These are phyloP conservation scores for Pseudophaeomoniella oleicola DNA, from an alignment of 2,329 filamentous ascomycete species.

Conservation along the genomic window DNA sequence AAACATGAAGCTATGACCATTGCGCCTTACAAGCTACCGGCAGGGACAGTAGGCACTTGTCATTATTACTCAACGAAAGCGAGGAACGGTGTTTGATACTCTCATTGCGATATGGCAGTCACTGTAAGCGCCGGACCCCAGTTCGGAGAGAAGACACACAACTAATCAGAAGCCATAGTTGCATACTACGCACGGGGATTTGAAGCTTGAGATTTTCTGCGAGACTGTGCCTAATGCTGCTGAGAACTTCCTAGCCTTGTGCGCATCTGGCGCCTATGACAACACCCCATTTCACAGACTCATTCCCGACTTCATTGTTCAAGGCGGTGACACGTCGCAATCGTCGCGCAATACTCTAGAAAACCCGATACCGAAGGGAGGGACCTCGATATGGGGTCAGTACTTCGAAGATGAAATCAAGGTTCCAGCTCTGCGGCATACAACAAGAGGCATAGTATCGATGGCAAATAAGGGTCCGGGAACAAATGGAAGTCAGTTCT, in stretches of 20 bases:
- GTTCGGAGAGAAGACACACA: too few relatives aligned
- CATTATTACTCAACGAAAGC: too few relatives aligned
- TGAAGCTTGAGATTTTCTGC: slow-evolving; percentile 95
- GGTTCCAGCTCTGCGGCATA: slow-evolving; percentile 40
- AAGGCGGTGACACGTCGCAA: slow-evolving; percentile 41
- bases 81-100: too few relatives aligned
- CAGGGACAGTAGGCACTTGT: too few relatives aligned
- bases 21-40: too few relatives aligned
- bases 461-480: slow-evolving; percentile 44
- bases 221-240: slow-evolving; percentile 86
- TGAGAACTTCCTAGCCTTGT: slow-evolving; percentile 58
- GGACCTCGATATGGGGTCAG: slow-evolving; percentile 39
- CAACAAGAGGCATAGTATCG: slow-evolving; percentile 40
- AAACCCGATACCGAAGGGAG: slow-evolving; percentile 36
- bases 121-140: too few relatives aligned
- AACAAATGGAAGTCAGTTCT: slow-evolving; percentile 49
- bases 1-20: too few relatives aligned
- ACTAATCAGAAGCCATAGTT: too few relatives aligned
- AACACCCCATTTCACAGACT: slow-evolving; percentile 48
- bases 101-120: too few relatives aligned
- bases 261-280: slow-evolving; percentile 46
- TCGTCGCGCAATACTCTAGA: slow-evolving; percentile 23
- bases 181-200: slow-evolving; percentile 74
- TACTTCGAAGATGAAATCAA: slow-evolving; percentile 49
- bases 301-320: slow-evolving; percentile 50